Evolutionary conservation across 306 rosid genomes (phyloP).

Genomic region (Cucurbita ficifolia): DNA sequence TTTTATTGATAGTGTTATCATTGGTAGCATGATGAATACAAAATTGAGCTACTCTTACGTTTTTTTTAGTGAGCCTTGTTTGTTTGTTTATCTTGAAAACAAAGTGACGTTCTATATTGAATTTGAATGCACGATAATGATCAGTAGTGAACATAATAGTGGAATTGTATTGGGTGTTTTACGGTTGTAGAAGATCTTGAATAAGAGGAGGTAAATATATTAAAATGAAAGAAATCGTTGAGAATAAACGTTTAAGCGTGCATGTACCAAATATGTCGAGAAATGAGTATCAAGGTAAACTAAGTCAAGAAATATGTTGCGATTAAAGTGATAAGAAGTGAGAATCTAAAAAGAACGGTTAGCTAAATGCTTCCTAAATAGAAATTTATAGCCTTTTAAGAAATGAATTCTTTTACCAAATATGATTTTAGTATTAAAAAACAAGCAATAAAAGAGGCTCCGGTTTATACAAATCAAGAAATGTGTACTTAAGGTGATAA

Average conservation of each 20-base stretch:
- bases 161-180: no score
- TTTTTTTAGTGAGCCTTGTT: not conserved
- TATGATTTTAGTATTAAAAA: not conserved
- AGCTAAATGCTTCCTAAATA: no score
- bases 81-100: not conserved
- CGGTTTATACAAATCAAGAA: not conserved
- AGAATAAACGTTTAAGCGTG: no score
- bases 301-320: not conserved
- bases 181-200: no score
- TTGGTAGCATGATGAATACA: not conserved
- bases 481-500: not conserved
- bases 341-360: no score
- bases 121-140: no score
- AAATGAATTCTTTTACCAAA: not conserved
- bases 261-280: no score
- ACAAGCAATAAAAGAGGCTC: not conserved
- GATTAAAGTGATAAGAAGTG: not conserved
- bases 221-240: no score
- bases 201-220: no score
- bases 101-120: not conserved
- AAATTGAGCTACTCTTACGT: not conserved
- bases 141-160: no score
- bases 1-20: not conserved
- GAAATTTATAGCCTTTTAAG: not conserved
- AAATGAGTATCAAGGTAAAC: no score